Evolutionary conservation across 768 basidiomycete species (phyloP).

Genomic region (Panaeolus cyanescens): DNA sequence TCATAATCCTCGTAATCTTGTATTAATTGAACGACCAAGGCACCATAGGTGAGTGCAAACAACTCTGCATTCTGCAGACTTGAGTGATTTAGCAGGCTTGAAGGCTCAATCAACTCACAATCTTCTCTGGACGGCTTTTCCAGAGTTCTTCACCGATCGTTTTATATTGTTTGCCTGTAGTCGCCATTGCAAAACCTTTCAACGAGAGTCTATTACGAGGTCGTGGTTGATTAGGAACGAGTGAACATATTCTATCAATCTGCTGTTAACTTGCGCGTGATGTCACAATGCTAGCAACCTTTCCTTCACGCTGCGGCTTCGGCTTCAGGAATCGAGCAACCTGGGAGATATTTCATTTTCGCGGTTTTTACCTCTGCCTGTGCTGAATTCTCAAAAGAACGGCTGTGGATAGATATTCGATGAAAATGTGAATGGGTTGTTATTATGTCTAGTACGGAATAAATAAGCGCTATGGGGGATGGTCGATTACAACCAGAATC

Average conservation of each 20-base stretch:
- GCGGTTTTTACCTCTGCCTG: not conserved
- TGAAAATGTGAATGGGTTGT: not conserved
- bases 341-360: no score
- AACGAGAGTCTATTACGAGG: not conserved
- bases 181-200: slow-evolving; percentile 56
- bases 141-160: slow-evolving; percentile 92
- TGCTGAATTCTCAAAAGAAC: not conserved
- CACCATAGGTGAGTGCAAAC: slow-evolving; percentile 96
- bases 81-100: slow-evolving; percentile 16
- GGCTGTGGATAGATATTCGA: not conserved
- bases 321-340: no score
- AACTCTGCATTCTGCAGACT: slow-evolving; percentile 87
- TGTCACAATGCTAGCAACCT: no score
- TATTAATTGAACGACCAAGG: slow-evolving; percentile 96
- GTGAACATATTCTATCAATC: not conserved
- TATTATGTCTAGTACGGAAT: not conserved
- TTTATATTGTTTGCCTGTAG: slow-evolving; percentile 83
- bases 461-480: not conserved
- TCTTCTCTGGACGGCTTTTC: slow-evolving; percentile 94
- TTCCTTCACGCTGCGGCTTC: no score
- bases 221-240: slow-evolving; percentile 8
- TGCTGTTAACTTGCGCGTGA: slow-evolving; percentile 18
- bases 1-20: slow-evolving; percentile 99
- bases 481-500: not conserved
- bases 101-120: slow-evolving; percentile 52